These are phyloP conservation scores for Lachnum nothofagi DNA, from an alignment of 2,329 filamentous ascomycete species.

Conservation along the genomic window DNA sequence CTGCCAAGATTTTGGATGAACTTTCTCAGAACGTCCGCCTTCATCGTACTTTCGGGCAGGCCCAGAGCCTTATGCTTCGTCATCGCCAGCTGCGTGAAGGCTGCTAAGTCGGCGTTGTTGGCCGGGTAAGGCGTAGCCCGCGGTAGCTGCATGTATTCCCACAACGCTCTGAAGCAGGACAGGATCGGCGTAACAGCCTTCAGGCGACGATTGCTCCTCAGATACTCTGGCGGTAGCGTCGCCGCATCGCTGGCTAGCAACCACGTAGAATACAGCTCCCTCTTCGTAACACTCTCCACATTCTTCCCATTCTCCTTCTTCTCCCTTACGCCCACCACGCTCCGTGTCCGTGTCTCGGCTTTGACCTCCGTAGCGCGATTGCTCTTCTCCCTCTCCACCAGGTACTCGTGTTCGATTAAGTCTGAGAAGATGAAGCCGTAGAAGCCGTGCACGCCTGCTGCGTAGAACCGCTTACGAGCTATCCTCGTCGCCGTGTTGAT, in stretches of 20 bases:
- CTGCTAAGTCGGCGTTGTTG: slow-evolving; percentile 60
- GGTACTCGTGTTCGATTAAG: slow-evolving; percentile 82
- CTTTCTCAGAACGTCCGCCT: slow-evolving; percentile 67
- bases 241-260: slow-evolving; percentile 76
- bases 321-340: slow-evolving; percentile 65
- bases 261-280: slow-evolving; percentile 84
- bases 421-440: slow-evolving; percentile 96
- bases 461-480: slow-evolving; percentile 78
- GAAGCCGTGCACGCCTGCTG: slow-evolving; percentile 77
- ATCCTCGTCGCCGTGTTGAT: slow-evolving; percentile 85
- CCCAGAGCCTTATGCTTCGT: slow-evolving; percentile 72
- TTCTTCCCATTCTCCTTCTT: slow-evolving; percentile 66
- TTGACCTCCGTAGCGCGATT: slow-evolving; percentile 61
- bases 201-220: slow-evolving; percentile 62
- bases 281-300: slow-evolving; percentile 84
- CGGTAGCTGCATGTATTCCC: slow-evolving; percentile 70
- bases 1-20: slow-evolving; percentile 83
- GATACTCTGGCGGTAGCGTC: slow-evolving; percentile 64
- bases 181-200: slow-evolving; percentile 77
- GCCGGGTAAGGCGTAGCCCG: slow-evolving; percentile 48
- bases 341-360: slow-evolving; percentile 72
- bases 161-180: slow-evolving; percentile 81
- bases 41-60: slow-evolving; percentile 62
- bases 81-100: slow-evolving; percentile 73
- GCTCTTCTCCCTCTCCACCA: slow-evolving; percentile 77